Evolutionary conservation across 2,329 filamentous ascomycete species (phyloP).

Genomic region (Alternaria dauci): DNA sequence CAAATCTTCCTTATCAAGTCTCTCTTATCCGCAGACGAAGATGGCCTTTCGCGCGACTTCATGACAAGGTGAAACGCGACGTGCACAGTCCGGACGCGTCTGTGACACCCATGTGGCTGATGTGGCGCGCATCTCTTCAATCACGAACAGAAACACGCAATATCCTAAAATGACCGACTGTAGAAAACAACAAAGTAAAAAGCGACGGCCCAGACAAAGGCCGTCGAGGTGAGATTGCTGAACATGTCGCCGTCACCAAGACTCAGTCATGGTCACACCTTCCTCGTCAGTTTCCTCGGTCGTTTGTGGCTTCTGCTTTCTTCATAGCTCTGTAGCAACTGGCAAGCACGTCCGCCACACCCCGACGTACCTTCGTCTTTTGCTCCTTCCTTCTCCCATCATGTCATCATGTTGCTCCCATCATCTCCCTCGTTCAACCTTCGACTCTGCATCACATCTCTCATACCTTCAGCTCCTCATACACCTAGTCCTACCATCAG

Average conservation of each 20-base stretch:
- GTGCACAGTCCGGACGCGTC: not conserved
- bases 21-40: rapidly evolving
- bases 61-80: not conserved
- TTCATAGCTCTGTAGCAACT: not conserved
- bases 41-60: not conserved
- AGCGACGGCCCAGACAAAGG: not conserved
- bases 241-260: not conserved
- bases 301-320: not conserved
- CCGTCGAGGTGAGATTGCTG: not conserved
- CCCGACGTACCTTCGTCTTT: not conserved
- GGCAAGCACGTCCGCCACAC: not conserved
- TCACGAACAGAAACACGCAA: not conserved
- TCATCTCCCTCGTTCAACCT: not conserved
- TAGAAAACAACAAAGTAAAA: not conserved
- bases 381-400: not conserved
- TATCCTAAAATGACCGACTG: not conserved
- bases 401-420: not conserved
- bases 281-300: not conserved
- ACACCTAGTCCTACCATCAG: not conserved
- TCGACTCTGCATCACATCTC: not conserved
- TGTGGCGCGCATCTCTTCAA: not conserved
- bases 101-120: not conserved
- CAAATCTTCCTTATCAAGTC: too few species aligned
- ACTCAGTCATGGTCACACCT: not conserved
- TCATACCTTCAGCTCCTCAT: conserved; percentile 3